phyloP scores from a whole-genome alignment of 2,329 filamentous ascomycete species.

The Stachybotrys elegans region DNA sequence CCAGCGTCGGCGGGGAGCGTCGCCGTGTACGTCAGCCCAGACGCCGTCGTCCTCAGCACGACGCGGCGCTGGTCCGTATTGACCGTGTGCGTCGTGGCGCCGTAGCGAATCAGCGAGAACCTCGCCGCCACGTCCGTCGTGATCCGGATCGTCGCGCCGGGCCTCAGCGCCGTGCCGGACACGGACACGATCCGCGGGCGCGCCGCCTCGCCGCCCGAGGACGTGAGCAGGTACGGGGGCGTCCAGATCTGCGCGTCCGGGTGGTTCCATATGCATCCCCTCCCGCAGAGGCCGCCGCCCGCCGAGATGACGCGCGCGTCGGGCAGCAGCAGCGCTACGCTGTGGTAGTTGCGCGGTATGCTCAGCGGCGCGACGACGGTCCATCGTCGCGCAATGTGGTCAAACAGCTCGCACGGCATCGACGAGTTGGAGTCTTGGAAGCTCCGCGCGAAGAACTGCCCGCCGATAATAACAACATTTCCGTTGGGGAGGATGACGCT shows the following conservation, averaged over 20 bases:
- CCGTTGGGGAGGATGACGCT: conserved; percentile 44
- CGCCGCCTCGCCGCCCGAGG: background rate
- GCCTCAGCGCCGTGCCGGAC: background rate
- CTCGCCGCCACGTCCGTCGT: background rate
- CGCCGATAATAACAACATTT: conserved; percentile 41
- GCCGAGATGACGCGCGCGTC: conserved; percentile 1
- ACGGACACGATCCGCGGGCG: background rate
- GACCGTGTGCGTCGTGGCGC: conserved; percentile 1
- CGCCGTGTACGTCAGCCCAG: background rate
- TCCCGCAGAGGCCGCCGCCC: conserved; percentile 1
- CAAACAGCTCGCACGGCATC: background rate
- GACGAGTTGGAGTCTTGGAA: conserved; percentile 1
- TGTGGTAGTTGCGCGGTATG: conserved; percentile 1
- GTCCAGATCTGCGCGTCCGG: conserved; percentile 3
- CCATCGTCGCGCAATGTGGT: background rate
- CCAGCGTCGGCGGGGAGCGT: background rate
- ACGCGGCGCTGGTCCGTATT: conserved; percentile 2
- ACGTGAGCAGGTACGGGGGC: conserved; percentile 1
- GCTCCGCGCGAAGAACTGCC: conserved; percentile 13
- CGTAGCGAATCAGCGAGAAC: background rate
- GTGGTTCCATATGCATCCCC: background rate
- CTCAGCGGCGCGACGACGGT: background rate
- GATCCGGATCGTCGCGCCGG: background rate
- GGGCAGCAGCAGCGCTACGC: background rate
- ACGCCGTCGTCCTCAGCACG: background rate